These are phyloP conservation scores for Plasmodium reichenowi DNA, from an alignment of 169 alveolate genomes.

Conservation along the genomic window DNA sequence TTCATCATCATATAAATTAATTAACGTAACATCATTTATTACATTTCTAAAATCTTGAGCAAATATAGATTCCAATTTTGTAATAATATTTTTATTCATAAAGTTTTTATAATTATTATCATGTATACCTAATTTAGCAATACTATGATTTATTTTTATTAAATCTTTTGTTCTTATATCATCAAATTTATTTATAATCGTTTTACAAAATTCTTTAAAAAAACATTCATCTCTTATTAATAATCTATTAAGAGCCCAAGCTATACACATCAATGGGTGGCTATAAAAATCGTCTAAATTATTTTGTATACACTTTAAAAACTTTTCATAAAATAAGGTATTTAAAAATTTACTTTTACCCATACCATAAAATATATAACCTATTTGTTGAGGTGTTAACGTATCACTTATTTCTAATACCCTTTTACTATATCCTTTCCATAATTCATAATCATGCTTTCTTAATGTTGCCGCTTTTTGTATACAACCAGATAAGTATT, in stretches of 20 bases:
- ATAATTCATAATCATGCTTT: constrained; percentile 85
- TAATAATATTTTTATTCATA: constrained; percentile 80
- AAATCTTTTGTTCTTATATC: constrained; percentile 82
- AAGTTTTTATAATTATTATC: constrained; percentile 76
- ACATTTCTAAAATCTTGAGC: constrained; percentile 88
- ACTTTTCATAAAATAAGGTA: constrained; percentile 77
- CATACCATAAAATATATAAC: constrained; percentile 88
- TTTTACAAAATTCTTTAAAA: constrained; percentile 59
- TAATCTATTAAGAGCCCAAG: constrained; percentile 87
- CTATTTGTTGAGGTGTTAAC: constrained; percentile 88
- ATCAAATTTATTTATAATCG: constrained; percentile 77
- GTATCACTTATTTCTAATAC: constrained; percentile 81
- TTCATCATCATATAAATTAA: constrained; percentile 83
- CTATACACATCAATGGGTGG: constrained; percentile 89
- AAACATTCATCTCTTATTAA: constrained; percentile 69
- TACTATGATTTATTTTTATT: constrained; percentile 81
- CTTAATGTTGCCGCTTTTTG: constrained; percentile 90
- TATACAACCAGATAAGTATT: constrained; percentile 84
- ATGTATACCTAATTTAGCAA: constrained; percentile 77
- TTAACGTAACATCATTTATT: constrained; percentile 82
- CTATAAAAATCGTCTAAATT: constrained; percentile 79
- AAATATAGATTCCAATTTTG: constrained; percentile 78
- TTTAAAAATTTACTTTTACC: constrained; percentile 86
- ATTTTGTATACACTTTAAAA: constrained; percentile 78
- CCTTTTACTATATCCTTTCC: constrained; percentile 80